These are phyloP conservation scores for Halophytophthora polymorphica DNA, from an alignment of 352 stramenopile genomes.

Conservation along the genomic window DNA sequence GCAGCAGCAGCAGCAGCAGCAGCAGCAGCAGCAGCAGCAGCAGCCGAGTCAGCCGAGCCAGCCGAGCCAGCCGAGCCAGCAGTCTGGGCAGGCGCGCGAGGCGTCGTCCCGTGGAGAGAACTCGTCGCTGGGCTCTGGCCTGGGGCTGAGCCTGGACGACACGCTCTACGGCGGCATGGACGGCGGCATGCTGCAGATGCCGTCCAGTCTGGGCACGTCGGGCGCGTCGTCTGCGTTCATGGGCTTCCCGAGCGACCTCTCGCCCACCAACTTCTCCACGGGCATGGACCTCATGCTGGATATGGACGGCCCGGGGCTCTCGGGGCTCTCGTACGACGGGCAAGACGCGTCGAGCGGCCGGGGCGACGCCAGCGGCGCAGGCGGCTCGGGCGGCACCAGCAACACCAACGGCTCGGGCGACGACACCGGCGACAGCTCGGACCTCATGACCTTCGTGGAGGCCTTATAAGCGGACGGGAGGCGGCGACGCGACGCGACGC, in stretches of 20 bases:
- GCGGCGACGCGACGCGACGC: too few relatives aligned
- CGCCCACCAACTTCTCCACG: slow-evolving; percentile 51
- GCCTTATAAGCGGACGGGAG: too few relatives aligned
- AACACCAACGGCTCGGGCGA: slow-evolving; percentile 22
- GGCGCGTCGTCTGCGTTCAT: slow-evolving; percentile 44
- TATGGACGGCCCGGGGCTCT: slow-evolving; percentile 55
- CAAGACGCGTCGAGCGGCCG: slow-evolving; percentile 32
- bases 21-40: slow-evolving; percentile 19
- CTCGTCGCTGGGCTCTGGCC: slow-evolving; percentile 42
- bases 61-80: too few relatives aligned
- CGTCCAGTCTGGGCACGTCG: slow-evolving; percentile 36
- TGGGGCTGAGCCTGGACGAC: slow-evolving; percentile 55
- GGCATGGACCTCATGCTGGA: slow-evolving; percentile 70
- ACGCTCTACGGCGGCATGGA: slow-evolving; percentile 56
- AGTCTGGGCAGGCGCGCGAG: slow-evolving; percentile 18
- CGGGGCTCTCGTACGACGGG: slow-evolving; percentile 36
- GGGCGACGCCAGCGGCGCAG: slow-evolving; percentile 20
- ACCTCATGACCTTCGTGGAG: slow-evolving; percentile 78
- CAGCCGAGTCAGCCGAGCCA: slow-evolving; percentile 10
- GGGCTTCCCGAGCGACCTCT: slow-evolving; percentile 61
- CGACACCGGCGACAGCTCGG: slow-evolving; percentile 46
- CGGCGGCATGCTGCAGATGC: slow-evolving; percentile 53
- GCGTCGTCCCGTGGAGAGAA: slow-evolving; percentile 34
- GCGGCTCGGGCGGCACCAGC: slow-evolving; percentile 21
- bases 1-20: slow-evolving; percentile 25